phyloP scores from a whole-genome alignment of 768 basidiomycete species.

The Tephrocybe rancida region DNA sequence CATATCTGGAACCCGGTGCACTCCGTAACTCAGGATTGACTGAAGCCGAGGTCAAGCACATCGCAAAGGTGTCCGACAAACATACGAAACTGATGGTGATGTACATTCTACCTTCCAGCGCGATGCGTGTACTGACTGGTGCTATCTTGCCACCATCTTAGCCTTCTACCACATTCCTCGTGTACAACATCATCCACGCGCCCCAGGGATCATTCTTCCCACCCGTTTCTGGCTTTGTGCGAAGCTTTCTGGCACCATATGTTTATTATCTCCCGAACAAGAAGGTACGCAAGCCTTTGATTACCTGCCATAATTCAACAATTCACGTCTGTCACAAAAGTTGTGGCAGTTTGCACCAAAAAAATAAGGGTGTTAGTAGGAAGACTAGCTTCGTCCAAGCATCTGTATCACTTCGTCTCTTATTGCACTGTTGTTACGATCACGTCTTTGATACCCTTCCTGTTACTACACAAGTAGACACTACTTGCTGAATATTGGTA shows the following conservation, averaged over 20 bases:
- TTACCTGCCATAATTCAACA: slow-evolving; percentile 12
- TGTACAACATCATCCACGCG: slow-evolving; percentile 18
- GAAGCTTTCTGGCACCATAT: slow-evolving; percentile 17
- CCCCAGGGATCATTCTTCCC: slow-evolving; percentile 19
- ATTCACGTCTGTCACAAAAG: not conserved
- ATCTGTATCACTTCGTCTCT: no score
- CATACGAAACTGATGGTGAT: slow-evolving; percentile 21
- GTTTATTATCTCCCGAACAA: slow-evolving; percentile 17
- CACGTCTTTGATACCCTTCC: no score
- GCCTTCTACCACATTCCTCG: slow-evolving; percentile 18
- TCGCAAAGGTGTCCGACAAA: slow-evolving; percentile 17
- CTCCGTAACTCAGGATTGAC: slow-evolving; percentile 19
- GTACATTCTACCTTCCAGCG: no score
- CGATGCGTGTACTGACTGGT: no score
- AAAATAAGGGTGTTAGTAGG: no score
- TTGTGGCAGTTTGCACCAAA: slow-evolving; percentile 10
- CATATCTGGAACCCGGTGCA: slow-evolving; percentile 17
- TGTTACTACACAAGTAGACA: no score
- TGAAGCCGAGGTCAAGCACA: slow-evolving; percentile 18
- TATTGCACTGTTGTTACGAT: no score
- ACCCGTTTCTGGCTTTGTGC: slow-evolving; percentile 17
- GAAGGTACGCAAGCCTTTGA: slow-evolving; percentile 10
- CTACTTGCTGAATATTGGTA: no score
- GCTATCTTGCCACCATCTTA: not conserved
- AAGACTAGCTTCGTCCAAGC: no score